Percentiles rank a stretch among this genome's conserved stretches.
Conservation (phyloP, 805 yeast species). For the Kluyveromyces starmeri region DNA sequence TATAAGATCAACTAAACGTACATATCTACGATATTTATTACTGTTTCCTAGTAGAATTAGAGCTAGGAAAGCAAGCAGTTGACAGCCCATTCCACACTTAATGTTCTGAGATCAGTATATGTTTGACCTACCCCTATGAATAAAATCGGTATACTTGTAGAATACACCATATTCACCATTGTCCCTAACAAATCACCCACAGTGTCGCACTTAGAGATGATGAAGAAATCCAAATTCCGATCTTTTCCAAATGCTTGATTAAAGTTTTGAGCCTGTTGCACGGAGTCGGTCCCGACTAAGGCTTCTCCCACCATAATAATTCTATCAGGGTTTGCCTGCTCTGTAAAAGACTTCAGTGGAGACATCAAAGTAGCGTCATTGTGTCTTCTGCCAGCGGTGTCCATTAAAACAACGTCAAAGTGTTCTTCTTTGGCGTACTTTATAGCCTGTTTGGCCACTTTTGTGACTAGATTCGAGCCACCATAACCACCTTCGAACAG, state of each 20-base stretch:
- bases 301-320: constrained; percentile 99
- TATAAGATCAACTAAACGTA: too few relatives aligned
- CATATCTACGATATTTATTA: too few relatives aligned
- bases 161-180: constrained; percentile 94
- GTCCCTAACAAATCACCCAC: constrained; percentile 96
- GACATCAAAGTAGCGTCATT: constrained; percentile 93
- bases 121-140: constrained; percentile 97
- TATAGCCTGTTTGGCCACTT: constrained; percentile 86
- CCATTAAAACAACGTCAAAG: constrained; percentile 84
- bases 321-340: constrained; percentile 90
- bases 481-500: constrained; percentile 93
- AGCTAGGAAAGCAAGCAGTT: constrained; percentile 60
- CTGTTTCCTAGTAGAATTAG: too few relatives aligned
- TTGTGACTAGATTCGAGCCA: constrained; percentile 88
- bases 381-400: constrained; percentile 96
- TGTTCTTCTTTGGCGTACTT: constrained; percentile 59
- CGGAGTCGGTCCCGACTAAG: constrained; percentile 93
- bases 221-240: constrained; percentile 78
- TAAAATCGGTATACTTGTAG: constrained; percentile 89
- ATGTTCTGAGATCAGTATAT: constrained; percentile 83
- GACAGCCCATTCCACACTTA: constrained; percentile 90
- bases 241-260: constrained; percentile 85
- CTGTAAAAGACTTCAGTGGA: constrained; percentile 88
- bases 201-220: constrained; percentile 91
- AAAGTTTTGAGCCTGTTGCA: constrained; percentile 88